These are phyloP conservation scores for Ophiostoma sp. DNA, from an alignment of 2,329 filamentous ascomycete genomes.

Conservation along the genomic window DNA sequence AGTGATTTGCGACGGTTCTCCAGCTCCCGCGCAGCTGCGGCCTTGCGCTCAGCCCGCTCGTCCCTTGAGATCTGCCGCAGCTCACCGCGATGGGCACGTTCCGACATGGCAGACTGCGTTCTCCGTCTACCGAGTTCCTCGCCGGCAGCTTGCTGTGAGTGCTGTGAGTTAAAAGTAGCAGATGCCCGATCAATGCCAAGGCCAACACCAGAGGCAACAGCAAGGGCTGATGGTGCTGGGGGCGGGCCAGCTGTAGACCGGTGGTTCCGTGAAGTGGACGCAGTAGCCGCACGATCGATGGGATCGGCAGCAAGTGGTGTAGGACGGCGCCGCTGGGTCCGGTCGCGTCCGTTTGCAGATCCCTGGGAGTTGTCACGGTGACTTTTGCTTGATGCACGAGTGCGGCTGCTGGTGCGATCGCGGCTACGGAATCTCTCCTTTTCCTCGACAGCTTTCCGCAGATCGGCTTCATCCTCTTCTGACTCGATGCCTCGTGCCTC, in stretches of 20 bases:
- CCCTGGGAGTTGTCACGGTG: conserved; percentile 30
- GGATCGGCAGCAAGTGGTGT: neutral
- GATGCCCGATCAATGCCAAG: conserved; percentile 27
- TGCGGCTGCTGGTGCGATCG: conserved; percentile 34
- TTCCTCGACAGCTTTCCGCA: conserved; percentile 47
- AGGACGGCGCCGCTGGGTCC: conserved; percentile 29
- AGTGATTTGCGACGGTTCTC: conserved; percentile 83
- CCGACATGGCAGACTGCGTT: conserved; percentile 39
- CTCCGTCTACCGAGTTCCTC: conserved; percentile 30
- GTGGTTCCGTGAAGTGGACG: conserved; percentile 29
- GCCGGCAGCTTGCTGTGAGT: conserved; percentile 28
- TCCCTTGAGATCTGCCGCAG: conserved; percentile 49
- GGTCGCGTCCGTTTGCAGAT: conserved; percentile 29
- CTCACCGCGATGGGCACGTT: conserved; percentile 46
- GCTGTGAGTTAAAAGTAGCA: conserved; percentile 25
- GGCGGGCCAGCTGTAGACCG: conserved; percentile 32
- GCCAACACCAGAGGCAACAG: conserved; percentile 25
- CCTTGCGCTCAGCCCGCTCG: conserved; percentile 62
- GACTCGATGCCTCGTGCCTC: conserved; percentile 50
- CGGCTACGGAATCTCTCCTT: conserved; percentile 53
- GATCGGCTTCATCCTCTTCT: conserved; percentile 59
- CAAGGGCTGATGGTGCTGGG: conserved; percentile 28
- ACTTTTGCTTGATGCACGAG: conserved; percentile 46
- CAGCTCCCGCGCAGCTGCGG: conserved; percentile 74
- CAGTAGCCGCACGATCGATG: neutral